Evolutionary conservation across 208 protist species (phyloP), one percentile per base, ranked within the genome.

Genomic region (Herpetomonas muscarum): DNA sequence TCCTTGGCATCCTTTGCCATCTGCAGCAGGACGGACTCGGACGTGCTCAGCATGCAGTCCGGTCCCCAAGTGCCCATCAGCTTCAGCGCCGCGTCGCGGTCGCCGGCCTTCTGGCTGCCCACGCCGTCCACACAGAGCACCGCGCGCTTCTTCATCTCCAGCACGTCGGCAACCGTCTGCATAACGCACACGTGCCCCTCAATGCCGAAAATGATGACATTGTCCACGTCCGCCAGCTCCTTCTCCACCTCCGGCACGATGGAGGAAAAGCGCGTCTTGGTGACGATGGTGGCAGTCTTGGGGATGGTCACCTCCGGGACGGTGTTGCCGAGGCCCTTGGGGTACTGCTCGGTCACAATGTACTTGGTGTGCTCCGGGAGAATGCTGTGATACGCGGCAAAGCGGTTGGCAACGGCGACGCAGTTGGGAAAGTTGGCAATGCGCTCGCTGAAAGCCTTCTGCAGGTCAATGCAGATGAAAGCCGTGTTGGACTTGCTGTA

Each of bases 291-390:
- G n/a, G 73, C 64, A 5, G 55, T 61, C 31, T 69, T 26, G 10
- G 85, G 85, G 22, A 92, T 56, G 9, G 56, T 68, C 19, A 92
- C 65, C 29, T 85, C 81, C 28, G 71, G 70, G 26, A 85, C 82
- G 17, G 74, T 87, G 55, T 55, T 55, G 0, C 85, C 79, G 0
- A 92, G 63, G 12, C 76, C 81, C 36, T 92, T 90, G 3, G 81
- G 85, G 64, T 92, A 90, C 61, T 92, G 85, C 75, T 92, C 81
- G 29, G 85, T 92, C 10, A 83, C 74, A 39, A 87, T 80, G 69
- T 82, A 89, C 63, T 77, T 81, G 21, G 85, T 87, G 54, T 79
- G 34, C 49, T 84, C 55, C 5, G 74, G 66, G n/a, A 87, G 32
- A 2, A 62, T 42, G 55, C 73, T 61, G 65, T 87, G 79, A 31